Percentiles rank a stretch among this genome's conserved stretches.
phyloP scores from a whole-genome alignment of 1,139 yeast genomes.

The Hyphopichia khmerensis region DNA sequence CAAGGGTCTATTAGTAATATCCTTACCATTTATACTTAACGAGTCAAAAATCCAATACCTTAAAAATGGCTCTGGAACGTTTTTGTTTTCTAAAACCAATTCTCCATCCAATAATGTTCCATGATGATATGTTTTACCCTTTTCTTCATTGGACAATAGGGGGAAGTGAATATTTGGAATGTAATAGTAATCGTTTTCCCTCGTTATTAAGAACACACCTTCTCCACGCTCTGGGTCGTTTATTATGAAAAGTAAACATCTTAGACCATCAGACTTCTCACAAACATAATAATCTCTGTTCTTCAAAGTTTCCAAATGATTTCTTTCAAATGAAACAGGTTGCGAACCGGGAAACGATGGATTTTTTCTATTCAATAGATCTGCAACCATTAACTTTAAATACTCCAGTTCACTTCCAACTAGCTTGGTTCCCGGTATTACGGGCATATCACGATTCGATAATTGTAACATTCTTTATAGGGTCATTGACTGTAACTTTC shows the following conservation, averaged over 20 bases:
- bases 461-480: conserved; percentile 31
- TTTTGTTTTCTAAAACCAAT: conserved; percentile 59
- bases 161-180: conserved; percentile 89
- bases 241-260: conserved; percentile 69
- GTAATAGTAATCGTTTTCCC: conserved; percentile 83
- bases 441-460: conserved; percentile 68
- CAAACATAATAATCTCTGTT: conserved; percentile 77
- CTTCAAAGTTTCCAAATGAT: conserved; percentile 66
- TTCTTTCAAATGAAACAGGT: conserved; percentile 85
- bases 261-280: conserved; percentile 92
- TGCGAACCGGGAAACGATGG: conserved; percentile 83
- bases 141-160: conserved; percentile 43
- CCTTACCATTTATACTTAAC: conserved; percentile 74
- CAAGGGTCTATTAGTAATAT: conserved; percentile 66
- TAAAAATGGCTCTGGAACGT: conserved; percentile 47
- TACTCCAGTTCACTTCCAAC: conserved; percentile 70
- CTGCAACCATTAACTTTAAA: conserved; percentile 68
- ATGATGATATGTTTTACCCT: conserved; percentile 62
- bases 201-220: conserved; percentile 72
- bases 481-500: neutral
- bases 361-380: conserved; percentile 55
- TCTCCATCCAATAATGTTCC: conserved; percentile 95
- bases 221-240: conserved; percentile 74
- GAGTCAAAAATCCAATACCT: conserved; percentile 91
- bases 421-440: conserved; percentile 78